Conservation (phyloP, 2,329 filamentous ascomycete species). For the Cercospora sojina region DNA sequence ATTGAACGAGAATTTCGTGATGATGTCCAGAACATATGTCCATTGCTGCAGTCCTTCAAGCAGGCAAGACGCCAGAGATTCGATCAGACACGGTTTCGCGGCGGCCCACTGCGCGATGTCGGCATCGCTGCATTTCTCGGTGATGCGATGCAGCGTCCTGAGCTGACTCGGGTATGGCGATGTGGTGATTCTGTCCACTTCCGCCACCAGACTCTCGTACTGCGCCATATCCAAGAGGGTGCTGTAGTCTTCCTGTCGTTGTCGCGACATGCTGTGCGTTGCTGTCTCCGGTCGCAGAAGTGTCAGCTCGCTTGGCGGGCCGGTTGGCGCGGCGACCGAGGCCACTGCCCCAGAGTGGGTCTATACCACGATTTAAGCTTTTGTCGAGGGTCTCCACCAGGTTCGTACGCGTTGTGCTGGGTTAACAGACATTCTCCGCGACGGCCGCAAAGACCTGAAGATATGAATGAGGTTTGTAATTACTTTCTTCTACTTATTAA, state of each 20-base stretch:
- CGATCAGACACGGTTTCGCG: constrained; percentile 52
- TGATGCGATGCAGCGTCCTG: constrained; percentile 18
- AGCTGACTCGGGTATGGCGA: constrained; percentile 37
- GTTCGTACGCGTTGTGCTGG: background rate
- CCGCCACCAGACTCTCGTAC: constrained; percentile 25
- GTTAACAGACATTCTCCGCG: background rate
- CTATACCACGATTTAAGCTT: constrained; percentile 10
- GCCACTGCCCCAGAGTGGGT: constrained; percentile 1
- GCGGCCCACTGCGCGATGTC: constrained; percentile 49
- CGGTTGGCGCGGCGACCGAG: constrained; percentile 12
- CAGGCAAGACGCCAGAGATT: constrained; percentile 46
- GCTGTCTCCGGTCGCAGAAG: background rate
- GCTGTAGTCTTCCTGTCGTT: background rate
- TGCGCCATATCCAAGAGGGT: constrained; percentile 12
- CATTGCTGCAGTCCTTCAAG: constrained; percentile 53
- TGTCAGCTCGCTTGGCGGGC: background rate
- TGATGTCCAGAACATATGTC: constrained; percentile 51
- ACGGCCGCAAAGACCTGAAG: background rate
- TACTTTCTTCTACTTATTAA: background rate
- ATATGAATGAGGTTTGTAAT: background rate
- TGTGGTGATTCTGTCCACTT: constrained; percentile 34
- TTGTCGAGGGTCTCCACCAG: background rate
- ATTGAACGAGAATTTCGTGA: constrained; percentile 45
- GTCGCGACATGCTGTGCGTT: background rate
- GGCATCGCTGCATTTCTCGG: constrained; percentile 31